These are phyloP conservation scores for Talaromyces albobiverticillius DNA, from an alignment of 2,329 filamentous ascomycete species.

Conservation along the genomic window DNA sequence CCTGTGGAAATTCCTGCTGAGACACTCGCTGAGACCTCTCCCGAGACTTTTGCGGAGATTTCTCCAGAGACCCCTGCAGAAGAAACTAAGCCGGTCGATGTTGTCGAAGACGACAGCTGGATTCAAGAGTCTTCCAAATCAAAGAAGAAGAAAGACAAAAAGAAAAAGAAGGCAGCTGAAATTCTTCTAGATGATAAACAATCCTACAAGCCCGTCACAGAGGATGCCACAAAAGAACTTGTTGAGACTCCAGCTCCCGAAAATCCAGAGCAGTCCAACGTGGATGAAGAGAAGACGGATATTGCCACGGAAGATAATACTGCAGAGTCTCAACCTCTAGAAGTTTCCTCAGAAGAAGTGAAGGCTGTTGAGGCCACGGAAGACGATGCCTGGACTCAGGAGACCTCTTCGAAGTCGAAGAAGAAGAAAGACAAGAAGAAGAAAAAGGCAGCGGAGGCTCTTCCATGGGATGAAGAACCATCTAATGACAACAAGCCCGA, in stretches of 20 bases:
- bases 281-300: background rate
- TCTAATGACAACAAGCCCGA: background rate
- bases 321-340: background rate
- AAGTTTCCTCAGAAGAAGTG: background rate
- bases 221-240: background rate
- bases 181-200: background rate
- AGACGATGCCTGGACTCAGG: background rate
- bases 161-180: conserved; percentile 25
- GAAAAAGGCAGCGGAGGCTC: conserved; percentile 12
- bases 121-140: conserved; percentile 16
- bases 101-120: background rate
- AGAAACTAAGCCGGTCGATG: background rate
- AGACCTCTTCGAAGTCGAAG: conserved; percentile 20
- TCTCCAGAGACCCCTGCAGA: background rate
- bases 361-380: background rate
- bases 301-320: background rate
- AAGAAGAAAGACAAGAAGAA: conserved; percentile 35
- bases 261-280: background rate
- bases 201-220: background rate
- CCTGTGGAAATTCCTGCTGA: background rate
- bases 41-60: no score
- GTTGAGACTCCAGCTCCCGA: background rate
- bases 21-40: background rate
- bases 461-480: conserved; percentile 24
- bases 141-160: conserved; percentile 37